A percentile compares a stretch with the other conserved stretches of the same genome.
Conservation (phyloP, 495 filamentous ascomycete species). For the Aspergillus ellipticus region DNA sequence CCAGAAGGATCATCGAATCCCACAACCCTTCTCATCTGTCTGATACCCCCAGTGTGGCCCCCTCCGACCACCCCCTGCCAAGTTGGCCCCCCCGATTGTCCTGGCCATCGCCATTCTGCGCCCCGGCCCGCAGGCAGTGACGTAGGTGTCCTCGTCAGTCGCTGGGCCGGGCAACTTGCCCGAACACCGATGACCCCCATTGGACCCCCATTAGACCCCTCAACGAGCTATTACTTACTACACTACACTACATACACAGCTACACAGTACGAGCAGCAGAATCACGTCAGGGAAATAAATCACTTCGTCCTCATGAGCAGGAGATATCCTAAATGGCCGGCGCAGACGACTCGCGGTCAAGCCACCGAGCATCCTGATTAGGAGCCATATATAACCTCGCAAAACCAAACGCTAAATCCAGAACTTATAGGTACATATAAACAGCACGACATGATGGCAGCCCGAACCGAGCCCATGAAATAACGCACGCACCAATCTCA, state of each 20-base stretch:
- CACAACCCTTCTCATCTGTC: no score
- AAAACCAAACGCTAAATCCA: constrained; percentile 14
- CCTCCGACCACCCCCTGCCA: no score
- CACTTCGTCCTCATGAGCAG: neutral
- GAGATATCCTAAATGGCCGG: neutral
- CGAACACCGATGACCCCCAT: neutral
- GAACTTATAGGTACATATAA: constrained; percentile 13
- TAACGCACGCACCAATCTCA: neutral
- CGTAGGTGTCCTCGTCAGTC: neutral
- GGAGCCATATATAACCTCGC: constrained; percentile 5
- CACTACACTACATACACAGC: neutral
- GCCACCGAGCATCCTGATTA: constrained; percentile 12
- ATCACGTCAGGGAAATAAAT: neutral
- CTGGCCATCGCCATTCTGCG: neutral
- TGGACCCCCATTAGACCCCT: neutral
- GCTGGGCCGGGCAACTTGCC: neutral
- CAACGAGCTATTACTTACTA: neutral
- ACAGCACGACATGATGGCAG: neutral
- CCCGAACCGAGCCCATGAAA: constrained; percentile 1
- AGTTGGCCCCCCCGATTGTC: no score
- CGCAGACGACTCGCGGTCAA: neutral
- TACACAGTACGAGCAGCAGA: neutral
- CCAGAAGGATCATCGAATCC: no score
- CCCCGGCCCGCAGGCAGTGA: neutral
- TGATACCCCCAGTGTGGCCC: no score